Percentiles rank a stretch among this genome's conserved stretches.
phyloP scores from a whole-genome alignment of 108 stramenopile species.

The Tribonema minus region DNA sequence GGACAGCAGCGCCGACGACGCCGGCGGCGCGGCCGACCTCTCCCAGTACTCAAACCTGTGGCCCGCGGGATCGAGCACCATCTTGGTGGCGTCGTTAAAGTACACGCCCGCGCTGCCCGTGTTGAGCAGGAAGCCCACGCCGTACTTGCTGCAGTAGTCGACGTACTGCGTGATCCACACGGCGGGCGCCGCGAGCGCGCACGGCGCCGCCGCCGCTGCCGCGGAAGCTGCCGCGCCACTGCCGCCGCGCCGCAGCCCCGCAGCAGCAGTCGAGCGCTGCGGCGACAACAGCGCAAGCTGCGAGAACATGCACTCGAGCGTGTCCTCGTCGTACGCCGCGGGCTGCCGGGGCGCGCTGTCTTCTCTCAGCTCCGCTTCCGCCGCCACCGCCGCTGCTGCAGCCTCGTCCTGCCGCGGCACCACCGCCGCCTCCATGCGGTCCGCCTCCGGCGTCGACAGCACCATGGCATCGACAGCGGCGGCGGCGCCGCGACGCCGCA shows the following conservation, averaged over 20 bases:
- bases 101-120: constrained; percentile 94
- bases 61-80: constrained; percentile 74
- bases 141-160: constrained; percentile 98
- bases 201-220: background rate
- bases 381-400: background rate
- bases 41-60: constrained; percentile 84
- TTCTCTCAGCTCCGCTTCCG: background rate
- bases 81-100: constrained; percentile 94
- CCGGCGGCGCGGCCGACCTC: constrained; percentile 45
- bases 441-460: no score
- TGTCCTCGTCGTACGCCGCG: constrained; percentile 18
- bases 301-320: constrained; percentile 60
- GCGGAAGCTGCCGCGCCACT: background rate
- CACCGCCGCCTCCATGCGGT: no score
- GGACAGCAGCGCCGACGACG: background rate
- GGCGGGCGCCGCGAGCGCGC: background rate
- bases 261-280: no score
- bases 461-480: background rate
- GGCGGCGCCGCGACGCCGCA: constrained; percentile 1
- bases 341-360: background rate
- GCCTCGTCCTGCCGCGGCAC: background rate
- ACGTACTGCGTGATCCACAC: constrained; percentile 91
- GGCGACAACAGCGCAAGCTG: constrained; percentile 45
- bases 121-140: constrained; percentile 86
- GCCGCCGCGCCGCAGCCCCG: no score